These are phyloP conservation scores for Aspergillus baeticus DNA, from an alignment of 495 filamentous ascomycete genomes.

Conservation along the genomic window DNA sequence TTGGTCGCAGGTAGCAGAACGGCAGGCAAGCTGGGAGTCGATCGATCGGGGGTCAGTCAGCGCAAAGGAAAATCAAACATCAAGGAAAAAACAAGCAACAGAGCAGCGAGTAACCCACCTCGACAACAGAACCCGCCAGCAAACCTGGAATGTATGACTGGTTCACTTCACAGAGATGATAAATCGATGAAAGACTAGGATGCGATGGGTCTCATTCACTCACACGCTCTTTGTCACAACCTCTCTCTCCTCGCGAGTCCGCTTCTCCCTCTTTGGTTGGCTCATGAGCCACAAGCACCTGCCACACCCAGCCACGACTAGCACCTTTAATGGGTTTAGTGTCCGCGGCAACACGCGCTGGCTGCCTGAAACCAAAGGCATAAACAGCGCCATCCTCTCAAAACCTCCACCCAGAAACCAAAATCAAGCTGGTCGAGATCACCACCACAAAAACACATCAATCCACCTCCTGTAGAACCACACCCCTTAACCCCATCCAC, in stretches of 20 bases:
- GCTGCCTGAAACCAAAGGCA: constrained; percentile 14
- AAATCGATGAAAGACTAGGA: background rate
- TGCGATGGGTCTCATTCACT: background rate
- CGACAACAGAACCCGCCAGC: background rate
- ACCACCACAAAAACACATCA: constrained; percentile 4
- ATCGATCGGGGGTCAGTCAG: background rate
- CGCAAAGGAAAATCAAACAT: constrained; percentile 6
- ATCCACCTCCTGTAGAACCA: background rate
- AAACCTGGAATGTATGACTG: background rate
- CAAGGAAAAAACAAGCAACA: background rate
- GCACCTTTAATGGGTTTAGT: constrained; percentile 11
- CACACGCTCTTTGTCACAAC: constrained; percentile 2
- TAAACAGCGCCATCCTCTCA: background rate
- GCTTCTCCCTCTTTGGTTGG: background rate
- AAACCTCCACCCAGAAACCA: background rate
- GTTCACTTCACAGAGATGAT: background rate
- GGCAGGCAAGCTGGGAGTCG: background rate
- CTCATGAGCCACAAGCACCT: constrained; percentile 9
- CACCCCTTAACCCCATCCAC: background rate
- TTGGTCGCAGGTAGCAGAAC: background rate
- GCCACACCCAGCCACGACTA: constrained; percentile 9
- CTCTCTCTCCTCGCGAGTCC: constrained; percentile 6
- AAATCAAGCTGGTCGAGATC: background rate
- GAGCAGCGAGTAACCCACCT: constrained; percentile 3
- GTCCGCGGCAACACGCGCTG: background rate